Evolutionary conservation across 306 rosid species (phyloP).

Genomic region (Nissolia schottii): DNA sequence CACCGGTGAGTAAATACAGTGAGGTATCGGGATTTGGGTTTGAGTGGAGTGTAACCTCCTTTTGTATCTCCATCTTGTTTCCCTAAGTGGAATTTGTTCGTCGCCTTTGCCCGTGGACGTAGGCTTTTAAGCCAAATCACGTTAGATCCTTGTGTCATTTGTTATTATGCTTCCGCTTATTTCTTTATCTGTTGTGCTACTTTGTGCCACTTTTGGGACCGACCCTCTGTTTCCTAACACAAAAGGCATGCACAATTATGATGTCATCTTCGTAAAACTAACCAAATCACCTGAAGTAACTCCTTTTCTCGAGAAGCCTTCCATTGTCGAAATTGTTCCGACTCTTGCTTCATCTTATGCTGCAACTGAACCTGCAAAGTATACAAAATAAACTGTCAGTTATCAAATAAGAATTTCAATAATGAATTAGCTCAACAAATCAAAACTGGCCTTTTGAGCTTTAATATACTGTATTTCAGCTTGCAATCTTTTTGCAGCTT

Average conservation of each 20-base stretch:
- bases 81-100: too few species aligned
- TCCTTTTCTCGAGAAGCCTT: slow-evolving; percentile 80
- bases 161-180: too few species aligned
- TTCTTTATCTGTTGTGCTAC: too few species aligned
- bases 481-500: slow-evolving; percentile 72
- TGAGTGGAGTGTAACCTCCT: too few species aligned
- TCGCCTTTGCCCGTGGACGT: too few species aligned
- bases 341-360: slow-evolving; percentile 76
- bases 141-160: too few species aligned
- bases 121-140: too few species aligned
- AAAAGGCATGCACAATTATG: slow-evolving; percentile 5
- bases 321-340: slow-evolving; percentile 83
- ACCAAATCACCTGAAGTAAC: slow-evolving; percentile 64
- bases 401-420: background rate
- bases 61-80: too few species aligned
- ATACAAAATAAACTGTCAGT: slow-evolving; percentile 12
- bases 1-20: too few species aligned
- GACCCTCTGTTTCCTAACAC: too few species aligned
- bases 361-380: slow-evolving; percentile 68
- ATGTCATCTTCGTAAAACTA: slow-evolving; percentile 10
- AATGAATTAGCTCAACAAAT: slow-evolving; percentile 14
- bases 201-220: too few species aligned
- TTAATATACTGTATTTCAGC: slow-evolving; percentile 74
- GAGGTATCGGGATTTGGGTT: too few species aligned
- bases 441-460: slow-evolving; percentile 61